Percentiles rank a stretch among this genome's conserved stretches.
Conservation (phyloP, 768 basidiomycete species). For the Serpula lacrymans region DNA sequence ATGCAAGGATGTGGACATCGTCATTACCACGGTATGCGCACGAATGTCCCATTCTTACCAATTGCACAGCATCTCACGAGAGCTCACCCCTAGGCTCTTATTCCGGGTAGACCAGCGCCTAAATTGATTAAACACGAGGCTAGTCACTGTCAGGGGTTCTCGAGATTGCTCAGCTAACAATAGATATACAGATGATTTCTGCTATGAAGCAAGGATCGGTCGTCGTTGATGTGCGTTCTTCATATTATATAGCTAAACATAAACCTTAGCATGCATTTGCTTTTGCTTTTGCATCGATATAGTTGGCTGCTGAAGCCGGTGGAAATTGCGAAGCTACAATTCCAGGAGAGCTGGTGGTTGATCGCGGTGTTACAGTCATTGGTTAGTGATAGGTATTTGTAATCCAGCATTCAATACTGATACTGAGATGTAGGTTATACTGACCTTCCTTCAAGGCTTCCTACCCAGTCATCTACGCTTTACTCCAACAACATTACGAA, state of each 20-base stretch:
- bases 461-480: slow-evolving; percentile 84
- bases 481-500: slow-evolving; percentile 93
- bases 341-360: slow-evolving; percentile 67
- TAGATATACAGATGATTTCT: slow-evolving; percentile 56
- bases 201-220: slow-evolving; percentile 94
- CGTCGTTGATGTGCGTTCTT: slow-evolving; percentile 58
- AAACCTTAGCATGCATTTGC: neutral
- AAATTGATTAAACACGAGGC: slow-evolving; percentile 76
- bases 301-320: slow-evolving; percentile 77
- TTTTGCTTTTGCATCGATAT: slow-evolving; percentile 11
- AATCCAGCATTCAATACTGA: too few relatives aligned
- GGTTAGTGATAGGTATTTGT: slow-evolving; percentile 40
- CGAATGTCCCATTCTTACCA: neutral
- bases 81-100: slow-evolving; percentile 55
- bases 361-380: slow-evolving; percentile 79
- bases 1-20: slow-evolving; percentile 85
- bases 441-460: slow-evolving; percentile 83
- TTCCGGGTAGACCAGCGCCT: slow-evolving; percentile 84
- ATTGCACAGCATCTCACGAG: slow-evolving; percentile 4
- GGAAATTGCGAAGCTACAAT: slow-evolving; percentile 83
- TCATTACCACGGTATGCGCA: slow-evolving; percentile 70
- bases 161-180: neutral
- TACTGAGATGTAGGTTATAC: slow-evolving; percentile 55
- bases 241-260: neutral
- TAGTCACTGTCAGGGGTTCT: slow-evolving; percentile 9